phyloP scores from a whole-genome alignment of 2,329 filamentous ascomycete genomes.

The Fusarium euwallaceae region DNA sequence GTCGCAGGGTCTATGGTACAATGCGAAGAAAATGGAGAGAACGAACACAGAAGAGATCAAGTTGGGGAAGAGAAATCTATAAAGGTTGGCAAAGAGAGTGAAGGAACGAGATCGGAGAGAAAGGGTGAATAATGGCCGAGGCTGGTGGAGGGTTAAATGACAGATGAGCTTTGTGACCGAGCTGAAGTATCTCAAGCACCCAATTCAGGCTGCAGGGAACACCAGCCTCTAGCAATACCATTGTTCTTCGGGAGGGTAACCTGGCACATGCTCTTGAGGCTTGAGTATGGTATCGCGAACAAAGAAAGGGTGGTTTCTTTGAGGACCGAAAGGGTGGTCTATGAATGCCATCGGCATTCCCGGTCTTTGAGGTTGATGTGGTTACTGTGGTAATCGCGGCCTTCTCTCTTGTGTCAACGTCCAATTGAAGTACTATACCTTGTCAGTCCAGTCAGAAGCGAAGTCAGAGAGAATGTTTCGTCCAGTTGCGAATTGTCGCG shows the following conservation, averaged over 20 bases:
- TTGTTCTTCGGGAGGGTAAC: slow-evolving; percentile 22
- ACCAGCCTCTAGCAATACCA: slow-evolving; percentile 20
- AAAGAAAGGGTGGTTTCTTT: slow-evolving; percentile 30
- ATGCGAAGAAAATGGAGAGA: slow-evolving; percentile 5
- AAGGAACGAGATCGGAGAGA: background rate
- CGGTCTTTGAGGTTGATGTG: slow-evolving; percentile 8
- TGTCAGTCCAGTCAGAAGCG: background rate
- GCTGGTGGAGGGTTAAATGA: slow-evolving; percentile 27
- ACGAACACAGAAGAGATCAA: background rate
- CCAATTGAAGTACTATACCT: background rate
- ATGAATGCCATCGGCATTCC: slow-evolving; percentile 17
- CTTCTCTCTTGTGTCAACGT: background rate
- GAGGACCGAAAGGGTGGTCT: slow-evolving; percentile 25
- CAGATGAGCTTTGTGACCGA: background rate
- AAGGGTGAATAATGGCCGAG: slow-evolving; percentile 3
- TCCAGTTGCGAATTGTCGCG: background rate
- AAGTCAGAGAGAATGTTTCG: no score
- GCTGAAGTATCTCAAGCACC: slow-evolving; percentile 1
- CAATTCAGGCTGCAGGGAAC: slow-evolving; percentile 4
- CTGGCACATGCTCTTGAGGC: slow-evolving; percentile 3
- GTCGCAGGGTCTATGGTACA: slow-evolving; percentile 7
- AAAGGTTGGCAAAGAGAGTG: slow-evolving; percentile 20
- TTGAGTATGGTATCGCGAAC: slow-evolving; percentile 17
- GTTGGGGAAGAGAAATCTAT: background rate
- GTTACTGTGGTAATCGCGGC: background rate